Evolutionary conservation across 441 rosid species (phyloP), one percentile per base, ranked within the genome.

Genomic region (Gossypium aridum): DNA sequence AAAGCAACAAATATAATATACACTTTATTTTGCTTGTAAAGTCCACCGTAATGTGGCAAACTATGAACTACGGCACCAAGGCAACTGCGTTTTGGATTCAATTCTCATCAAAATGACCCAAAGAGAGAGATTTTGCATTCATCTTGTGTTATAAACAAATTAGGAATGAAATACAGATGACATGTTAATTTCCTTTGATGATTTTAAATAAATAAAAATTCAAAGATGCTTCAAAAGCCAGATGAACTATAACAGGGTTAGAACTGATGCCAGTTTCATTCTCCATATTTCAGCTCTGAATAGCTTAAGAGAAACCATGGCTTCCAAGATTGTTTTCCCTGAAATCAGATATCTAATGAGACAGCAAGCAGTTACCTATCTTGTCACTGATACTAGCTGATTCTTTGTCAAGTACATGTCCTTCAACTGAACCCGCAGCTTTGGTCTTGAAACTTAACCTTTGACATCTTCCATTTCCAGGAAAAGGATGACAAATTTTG

Each of bases 381-480:
- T 83, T 85, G 64, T 85, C 86, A 73, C 23, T 13, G 28, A 9
- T 78, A 63, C 69, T 4, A 71, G 73, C 80, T 25, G 90, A 72
- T 75, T 88, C 90, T 85, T 87, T 83, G 80, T 82, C 86, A 10
- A 83, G 77, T 13, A 83, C 80, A 79, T 74, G 76, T 73, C 89
- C 89, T 76, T 89, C 90, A 16, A 80, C 70, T 55, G 91, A 83
- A 23, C 87, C 78, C 64, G 81, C 78, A 64, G 89, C 87, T 82
- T 83, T 88, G 57, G 83, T 76, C 76, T 56, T 78, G 22, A 87
- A 73, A 79, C 76, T 39, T 69, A 76, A 79, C 72, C 82, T 66
- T 31, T 64, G n/a, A 73, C 23, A 54, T 75, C 80, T 76, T 43
- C 56, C 76, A 59, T 82, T 83, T 45, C 79, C 83, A 8, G 71